Conservation (phyloP, 2,329 filamentous ascomycete species). For the Tolypocladium nubicola region DNA sequence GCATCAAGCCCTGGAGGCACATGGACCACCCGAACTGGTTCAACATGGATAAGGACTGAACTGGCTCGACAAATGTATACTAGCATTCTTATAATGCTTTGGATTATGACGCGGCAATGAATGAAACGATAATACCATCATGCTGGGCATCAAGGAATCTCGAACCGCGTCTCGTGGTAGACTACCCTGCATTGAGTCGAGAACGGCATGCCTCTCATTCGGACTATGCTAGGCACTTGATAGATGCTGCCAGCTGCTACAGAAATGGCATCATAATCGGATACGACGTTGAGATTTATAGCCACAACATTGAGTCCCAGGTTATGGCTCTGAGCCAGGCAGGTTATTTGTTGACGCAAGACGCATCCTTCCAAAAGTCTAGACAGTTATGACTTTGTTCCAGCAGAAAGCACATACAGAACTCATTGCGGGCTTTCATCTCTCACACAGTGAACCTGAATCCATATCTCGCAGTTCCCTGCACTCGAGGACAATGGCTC, state of each 20-base stretch:
- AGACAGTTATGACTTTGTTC: no score
- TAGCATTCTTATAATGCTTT: no score
- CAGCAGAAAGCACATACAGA: neutral
- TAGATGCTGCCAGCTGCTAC: neutral
- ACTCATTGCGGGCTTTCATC: neutral
- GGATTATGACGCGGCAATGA: neutral
- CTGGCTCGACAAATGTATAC: neutral
- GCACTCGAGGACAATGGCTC: neutral
- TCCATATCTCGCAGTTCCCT: neutral
- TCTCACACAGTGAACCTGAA: neutral
- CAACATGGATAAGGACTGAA: constrained; percentile 17
- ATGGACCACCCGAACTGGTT: constrained; percentile 52
- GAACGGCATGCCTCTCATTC: neutral
- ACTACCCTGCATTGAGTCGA: neutral
- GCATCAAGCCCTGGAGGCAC: constrained; percentile 48
- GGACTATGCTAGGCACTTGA: neutral
- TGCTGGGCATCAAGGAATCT: neutral
- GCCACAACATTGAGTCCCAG: neutral
- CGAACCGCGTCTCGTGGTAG: neutral
- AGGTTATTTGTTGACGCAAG: neutral
- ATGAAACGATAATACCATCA: neutral
- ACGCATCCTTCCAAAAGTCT: neutral
- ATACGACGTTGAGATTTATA: neutral
- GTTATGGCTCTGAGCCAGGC: neutral
- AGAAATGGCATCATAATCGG: neutral